These are phyloP conservation scores for Mucor irregularis DNA, from an alignment of 371 early-diverging fungal genomes.

Conservation along the genomic window DNA sequence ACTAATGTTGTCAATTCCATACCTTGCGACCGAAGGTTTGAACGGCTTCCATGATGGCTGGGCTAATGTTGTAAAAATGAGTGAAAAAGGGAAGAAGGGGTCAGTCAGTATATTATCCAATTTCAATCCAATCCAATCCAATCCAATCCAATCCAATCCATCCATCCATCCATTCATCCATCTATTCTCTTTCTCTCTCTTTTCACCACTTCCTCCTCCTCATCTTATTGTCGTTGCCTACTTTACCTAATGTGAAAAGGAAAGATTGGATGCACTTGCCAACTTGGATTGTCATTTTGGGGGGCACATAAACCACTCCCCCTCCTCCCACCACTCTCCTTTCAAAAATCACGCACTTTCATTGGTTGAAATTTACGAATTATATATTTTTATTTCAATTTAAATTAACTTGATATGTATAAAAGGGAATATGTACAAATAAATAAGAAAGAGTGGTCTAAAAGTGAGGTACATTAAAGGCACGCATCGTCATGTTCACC, in stretches of 20 bases:
- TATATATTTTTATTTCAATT: no score
- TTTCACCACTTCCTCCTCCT: neutral
- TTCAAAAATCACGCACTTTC: no score
- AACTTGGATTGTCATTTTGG: no score
- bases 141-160: conserved; percentile 2
- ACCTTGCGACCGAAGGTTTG: conserved; percentile 59
- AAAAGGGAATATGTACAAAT: neutral
- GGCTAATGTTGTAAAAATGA: neutral
- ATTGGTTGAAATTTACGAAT: no score
- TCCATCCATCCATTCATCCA: conserved; percentile 14
- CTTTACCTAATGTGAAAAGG: conserved; percentile 26
- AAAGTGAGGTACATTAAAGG: conserved; percentile 44
- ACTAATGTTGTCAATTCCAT: conserved; percentile 5
- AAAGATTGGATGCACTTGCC: conserved; percentile 11
- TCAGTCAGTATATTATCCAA: neutral
- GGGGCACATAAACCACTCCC: no score
- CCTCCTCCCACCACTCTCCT: no score
- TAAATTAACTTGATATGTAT: no score
- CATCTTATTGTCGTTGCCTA: neutral
- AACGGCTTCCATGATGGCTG: conserved; percentile 55
- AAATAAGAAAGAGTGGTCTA: conserved; percentile 12
- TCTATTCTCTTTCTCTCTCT: neutral
- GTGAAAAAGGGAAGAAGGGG: no score
- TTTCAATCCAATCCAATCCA: neutral
- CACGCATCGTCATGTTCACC: conserved; percentile 53